phyloP scores from a whole-genome alignment of 108 stramenopile species.

The Cyclotella choctawhatcheeana region DNA sequence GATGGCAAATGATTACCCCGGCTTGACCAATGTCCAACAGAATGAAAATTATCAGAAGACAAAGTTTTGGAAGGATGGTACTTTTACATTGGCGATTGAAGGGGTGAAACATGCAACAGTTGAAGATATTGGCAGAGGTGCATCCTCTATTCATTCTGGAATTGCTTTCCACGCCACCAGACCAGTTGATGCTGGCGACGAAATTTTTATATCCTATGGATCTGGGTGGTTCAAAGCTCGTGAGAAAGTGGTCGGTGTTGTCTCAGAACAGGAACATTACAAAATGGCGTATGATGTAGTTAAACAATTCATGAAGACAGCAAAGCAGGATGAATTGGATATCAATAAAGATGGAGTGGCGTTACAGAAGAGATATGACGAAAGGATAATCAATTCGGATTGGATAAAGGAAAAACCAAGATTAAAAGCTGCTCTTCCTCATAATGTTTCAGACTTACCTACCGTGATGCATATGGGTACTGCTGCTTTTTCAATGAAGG shows the following conservation, averaged over 20 bases:
- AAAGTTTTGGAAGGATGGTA: slow-evolving; percentile 21
- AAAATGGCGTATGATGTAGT: slow-evolving; percentile 27
- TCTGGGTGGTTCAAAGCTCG: slow-evolving; percentile 63
- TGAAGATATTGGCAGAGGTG: slow-evolving; percentile 64
- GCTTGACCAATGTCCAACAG: slow-evolving; percentile 46
- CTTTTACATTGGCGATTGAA: slow-evolving; percentile 11
- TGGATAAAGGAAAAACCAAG: slow-evolving; percentile 17
- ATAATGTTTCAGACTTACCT: slow-evolving; percentile 25
- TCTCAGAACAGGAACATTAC: slow-evolving; percentile 51
- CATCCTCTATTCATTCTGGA: slow-evolving; percentile 50
- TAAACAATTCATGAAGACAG: not conserved
- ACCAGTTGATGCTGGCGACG: slow-evolving; percentile 63
- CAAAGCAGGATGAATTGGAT: not conserved
- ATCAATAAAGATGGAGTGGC: not conserved
- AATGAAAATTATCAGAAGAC: not conserved
- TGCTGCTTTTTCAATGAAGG: slow-evolving; percentile 26
- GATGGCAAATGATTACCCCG: slow-evolving; percentile 56
- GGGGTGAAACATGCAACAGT: not conserved
- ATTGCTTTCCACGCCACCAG: slow-evolving; percentile 24
- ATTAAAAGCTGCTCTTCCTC: slow-evolving; percentile 35
- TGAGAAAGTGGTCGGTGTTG: slow-evolving; percentile 28
- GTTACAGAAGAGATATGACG: slow-evolving; percentile 7
- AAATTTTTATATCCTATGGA: slow-evolving; percentile 74
- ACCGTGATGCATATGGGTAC: slow-evolving; percentile 20
- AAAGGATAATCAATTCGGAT: slow-evolving; percentile 14